phyloP scores from a whole-genome alignment of 1,139 yeast species.

The Meyerozyma elateridarum region DNA sequence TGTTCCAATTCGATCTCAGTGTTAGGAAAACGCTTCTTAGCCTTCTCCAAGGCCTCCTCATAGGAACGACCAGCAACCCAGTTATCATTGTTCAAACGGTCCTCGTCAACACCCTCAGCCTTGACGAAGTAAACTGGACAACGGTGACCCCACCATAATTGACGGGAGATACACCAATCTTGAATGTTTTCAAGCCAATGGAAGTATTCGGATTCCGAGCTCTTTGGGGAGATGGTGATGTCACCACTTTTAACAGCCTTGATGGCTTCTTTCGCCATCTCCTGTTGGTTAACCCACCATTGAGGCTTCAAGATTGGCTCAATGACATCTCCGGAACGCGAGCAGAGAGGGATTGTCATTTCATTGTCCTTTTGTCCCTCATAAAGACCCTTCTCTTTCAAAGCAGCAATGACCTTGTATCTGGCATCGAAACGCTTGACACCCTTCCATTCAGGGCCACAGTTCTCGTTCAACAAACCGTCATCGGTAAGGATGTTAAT shows the following conservation, averaged over 20 bases:
- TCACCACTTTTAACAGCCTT: constrained; percentile 81
- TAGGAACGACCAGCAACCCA: constrained; percentile 89
- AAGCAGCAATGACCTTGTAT: constrained; percentile 71
- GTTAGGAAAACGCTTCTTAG: constrained; percentile 66
- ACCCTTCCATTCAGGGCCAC: constrained; percentile 87
- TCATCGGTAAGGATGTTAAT: constrained; percentile 89
- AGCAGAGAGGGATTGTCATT: constrained; percentile 90
- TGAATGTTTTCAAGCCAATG: constrained; percentile 95
- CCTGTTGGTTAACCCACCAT: constrained; percentile 96
- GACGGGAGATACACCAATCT: constrained; percentile 99
- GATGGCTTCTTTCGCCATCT: constrained; percentile 86
- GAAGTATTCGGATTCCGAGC: constrained; percentile 90
- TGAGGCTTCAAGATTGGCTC: constrained; percentile 97
- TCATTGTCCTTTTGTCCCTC: constrained; percentile 89
- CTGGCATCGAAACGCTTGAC: constrained; percentile 95
- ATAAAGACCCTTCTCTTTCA: constrained; percentile 69
- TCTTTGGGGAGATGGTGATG: constrained; percentile 77
- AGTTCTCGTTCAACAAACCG: constrained; percentile 83
- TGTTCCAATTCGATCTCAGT: constrained; percentile 74
- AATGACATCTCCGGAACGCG: constrained; percentile 93
- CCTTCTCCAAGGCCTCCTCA: constrained; percentile 84
- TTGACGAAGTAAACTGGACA: constrained; percentile 91
- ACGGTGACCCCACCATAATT: constrained; percentile 99
- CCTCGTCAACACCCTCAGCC: constrained; percentile 67
- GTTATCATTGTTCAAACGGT: constrained; percentile 58